Evolutionary conservation across 2,329 filamentous ascomycete genomes (phyloP).

Genomic region (Colletotrichum euphorbiae): DNA sequence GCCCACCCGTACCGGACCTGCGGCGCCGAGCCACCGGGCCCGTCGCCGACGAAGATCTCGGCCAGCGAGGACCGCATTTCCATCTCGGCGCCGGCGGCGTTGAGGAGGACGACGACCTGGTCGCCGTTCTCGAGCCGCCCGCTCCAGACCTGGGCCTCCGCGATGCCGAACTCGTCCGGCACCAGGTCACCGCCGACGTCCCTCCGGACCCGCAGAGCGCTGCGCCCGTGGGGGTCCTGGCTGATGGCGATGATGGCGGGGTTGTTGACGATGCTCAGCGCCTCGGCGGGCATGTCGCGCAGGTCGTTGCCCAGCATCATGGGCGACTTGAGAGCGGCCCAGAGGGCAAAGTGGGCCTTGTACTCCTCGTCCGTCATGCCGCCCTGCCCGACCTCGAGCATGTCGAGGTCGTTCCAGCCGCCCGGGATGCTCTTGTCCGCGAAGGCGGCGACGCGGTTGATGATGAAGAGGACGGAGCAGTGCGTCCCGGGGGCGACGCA

Average conservation of each 20-base stretch:
- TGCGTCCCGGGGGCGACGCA: constrained; percentile 43
- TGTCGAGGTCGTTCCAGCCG: constrained; percentile 53
- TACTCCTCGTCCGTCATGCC: constrained; percentile 53
- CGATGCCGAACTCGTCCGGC: constrained; percentile 44
- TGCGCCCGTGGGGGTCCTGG: constrained; percentile 49
- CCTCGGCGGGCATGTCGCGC: constrained; percentile 41
- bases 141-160: constrained; percentile 47
- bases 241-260: constrained; percentile 47
- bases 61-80: constrained; percentile 37
- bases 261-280: constrained; percentile 43
- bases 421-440: constrained; percentile 38
- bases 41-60: constrained; percentile 43
- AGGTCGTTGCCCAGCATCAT: constrained; percentile 57
- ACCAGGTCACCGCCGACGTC: constrained; percentile 52
- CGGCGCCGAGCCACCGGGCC: constrained; percentile 41
- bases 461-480: constrained; percentile 46
- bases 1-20: constrained; percentile 41
- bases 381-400: constrained; percentile 55
- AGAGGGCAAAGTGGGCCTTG: constrained; percentile 58
- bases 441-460: constrained; percentile 44
- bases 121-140: constrained; percentile 43
- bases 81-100: constrained; percentile 38
- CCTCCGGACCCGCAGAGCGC: constrained; percentile 43
- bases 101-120: constrained; percentile 39
- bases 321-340: constrained; percentile 60